Base-by-base conservation (phyloP, 2,329 filamentous ascomycete species). In the Penicillium sp. region DNA sequence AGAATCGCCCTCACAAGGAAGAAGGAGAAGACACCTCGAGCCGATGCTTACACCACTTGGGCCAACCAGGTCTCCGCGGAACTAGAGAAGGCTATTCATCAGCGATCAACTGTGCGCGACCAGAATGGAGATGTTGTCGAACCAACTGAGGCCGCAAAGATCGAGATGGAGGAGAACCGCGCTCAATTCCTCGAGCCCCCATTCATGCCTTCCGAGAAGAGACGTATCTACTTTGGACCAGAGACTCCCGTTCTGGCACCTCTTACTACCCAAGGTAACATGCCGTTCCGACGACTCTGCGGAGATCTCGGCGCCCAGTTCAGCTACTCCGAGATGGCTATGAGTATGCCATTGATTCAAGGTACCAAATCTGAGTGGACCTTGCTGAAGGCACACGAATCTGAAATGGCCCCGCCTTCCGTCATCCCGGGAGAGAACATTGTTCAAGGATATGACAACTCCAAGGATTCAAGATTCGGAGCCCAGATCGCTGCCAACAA, bases 321-420 rank as follows among this genome's bases (percentile, higher is more conserved):
- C 45, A 99, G 94, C 0, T 99, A 96, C 78, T 97, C 93, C 0
- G 94, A 99, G 75, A 99, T 99, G 94, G 94, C 93, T 4, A 89
- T 99, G 83, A 87, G 90, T 27, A 78, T 96, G 73, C 92, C 93
- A 9, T 77, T 99, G 40, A 82, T 99, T 5, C 92, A 97, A 72
- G 94, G 94, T 34, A 85, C 89, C 60, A 95, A 93, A 75, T 82
- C 87, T 1, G 94, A 99, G 77, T 99, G 94, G 94, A 92, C 94
- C 18, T 79, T 99, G 51, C 85, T 97, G 81, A 95, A 94, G 73
- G 90, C 90, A 3, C 94, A 99, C 69, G 86, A 92, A 70, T 89
- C 87, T 6, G 94, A 99, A 73, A 79, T 88, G 16, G 74, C 77
- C 21, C 84, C 91, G 22, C 93, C 93, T 16, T 83, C 81, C 34